Conservation (phyloP, 306 rosid genomes). For the Phaseolus lunatus region DNA sequence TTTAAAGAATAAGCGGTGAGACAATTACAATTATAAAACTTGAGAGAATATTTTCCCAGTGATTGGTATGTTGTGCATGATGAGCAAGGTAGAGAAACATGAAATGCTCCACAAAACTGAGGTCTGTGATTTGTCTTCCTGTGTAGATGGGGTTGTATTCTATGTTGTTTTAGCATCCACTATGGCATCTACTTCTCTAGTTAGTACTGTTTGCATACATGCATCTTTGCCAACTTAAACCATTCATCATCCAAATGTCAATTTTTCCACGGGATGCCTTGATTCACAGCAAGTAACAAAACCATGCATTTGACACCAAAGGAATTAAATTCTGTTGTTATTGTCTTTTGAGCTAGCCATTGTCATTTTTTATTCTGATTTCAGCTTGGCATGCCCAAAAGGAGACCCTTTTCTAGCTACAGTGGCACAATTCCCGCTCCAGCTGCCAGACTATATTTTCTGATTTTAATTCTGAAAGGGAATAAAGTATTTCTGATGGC, state of each 20-base stretch:
- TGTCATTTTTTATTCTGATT: slow-evolving; percentile 15
- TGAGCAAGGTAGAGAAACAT: not conserved
- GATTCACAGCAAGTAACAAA: not conserved
- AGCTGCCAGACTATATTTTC: slow-evolving; percentile 81
- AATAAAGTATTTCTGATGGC: slow-evolving; percentile 10
- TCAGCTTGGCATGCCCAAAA: slow-evolving; percentile 61
- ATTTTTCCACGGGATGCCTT: slow-evolving; percentile 26
- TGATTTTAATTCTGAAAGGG: slow-evolving; percentile 49
- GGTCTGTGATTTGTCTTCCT: not conserved
- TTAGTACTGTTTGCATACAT: not conserved
- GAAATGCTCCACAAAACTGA: not conserved
- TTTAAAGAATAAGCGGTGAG: not conserved
- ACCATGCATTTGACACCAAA: slow-evolving; percentile 21
- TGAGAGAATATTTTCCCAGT: not conserved
- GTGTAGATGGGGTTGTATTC: not conserved
- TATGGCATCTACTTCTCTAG: not conserved
- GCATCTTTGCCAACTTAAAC: not conserved
- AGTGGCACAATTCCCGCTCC: slow-evolving; percentile 75
- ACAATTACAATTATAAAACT: not conserved
- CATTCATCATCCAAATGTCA: slow-evolving; percentile 7
- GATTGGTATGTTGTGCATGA: slow-evolving; percentile 17
- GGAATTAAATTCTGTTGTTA: slow-evolving; percentile 26
- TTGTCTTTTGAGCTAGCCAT: not conserved
- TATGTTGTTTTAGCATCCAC: not conserved
- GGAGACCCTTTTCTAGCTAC: slow-evolving; percentile 68